Evolutionary conservation across 805 yeast genomes (phyloP).

Genomic region (Priceomyces medius): DNA sequence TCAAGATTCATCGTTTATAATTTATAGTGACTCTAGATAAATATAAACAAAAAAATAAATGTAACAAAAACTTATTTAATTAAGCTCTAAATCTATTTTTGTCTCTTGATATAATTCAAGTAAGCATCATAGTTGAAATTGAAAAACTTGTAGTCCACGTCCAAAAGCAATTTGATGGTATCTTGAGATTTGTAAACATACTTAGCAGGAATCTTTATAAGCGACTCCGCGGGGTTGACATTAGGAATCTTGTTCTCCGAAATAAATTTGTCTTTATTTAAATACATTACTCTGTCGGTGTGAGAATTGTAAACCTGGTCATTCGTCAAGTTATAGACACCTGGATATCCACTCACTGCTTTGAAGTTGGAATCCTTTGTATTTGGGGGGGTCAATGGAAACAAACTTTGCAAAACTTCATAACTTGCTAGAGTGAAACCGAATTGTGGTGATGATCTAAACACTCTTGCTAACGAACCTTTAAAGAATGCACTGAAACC

Average conservation of each 20-base stretch:
- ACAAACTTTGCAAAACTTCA: slow-evolving; percentile 76
- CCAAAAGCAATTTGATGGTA: slow-evolving; percentile 59
- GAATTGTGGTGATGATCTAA: slow-evolving; percentile 95
- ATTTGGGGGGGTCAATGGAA: slow-evolving; percentile 64
- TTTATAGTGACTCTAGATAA: background rate
- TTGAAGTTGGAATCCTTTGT: slow-evolving; percentile 44
- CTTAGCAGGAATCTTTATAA: slow-evolving; percentile 40
- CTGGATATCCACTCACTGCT: slow-evolving; percentile 46
- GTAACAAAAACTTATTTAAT: slow-evolving; percentile 1
- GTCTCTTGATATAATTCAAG: slow-evolving; percentile 27
- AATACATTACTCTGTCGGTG: slow-evolving; percentile 33
- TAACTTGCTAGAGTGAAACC: slow-evolving; percentile 98
- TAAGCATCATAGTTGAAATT: slow-evolving; percentile 54
- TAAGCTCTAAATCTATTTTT: slow-evolving; percentile 1
- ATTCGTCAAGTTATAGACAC: slow-evolving; percentile 44
- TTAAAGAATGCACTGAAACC: slow-evolving; percentile 86
- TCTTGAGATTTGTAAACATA: slow-evolving; percentile 59
- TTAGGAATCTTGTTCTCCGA: slow-evolving; percentile 28
- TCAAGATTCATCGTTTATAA: slow-evolving; percentile 6
- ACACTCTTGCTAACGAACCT: slow-evolving; percentile 93
- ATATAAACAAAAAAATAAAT: background rate
- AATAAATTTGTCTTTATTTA: slow-evolving; percentile 37
- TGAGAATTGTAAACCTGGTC: slow-evolving; percentile 45
- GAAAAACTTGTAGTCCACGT: slow-evolving; percentile 60
- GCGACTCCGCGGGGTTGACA: slow-evolving; percentile 36